Evolutionary conservation across 495 filamentous ascomycete species (phyloP), one percentile per base, ranked within the genome.

Genomic region (Cryomyces minteri): DNA sequence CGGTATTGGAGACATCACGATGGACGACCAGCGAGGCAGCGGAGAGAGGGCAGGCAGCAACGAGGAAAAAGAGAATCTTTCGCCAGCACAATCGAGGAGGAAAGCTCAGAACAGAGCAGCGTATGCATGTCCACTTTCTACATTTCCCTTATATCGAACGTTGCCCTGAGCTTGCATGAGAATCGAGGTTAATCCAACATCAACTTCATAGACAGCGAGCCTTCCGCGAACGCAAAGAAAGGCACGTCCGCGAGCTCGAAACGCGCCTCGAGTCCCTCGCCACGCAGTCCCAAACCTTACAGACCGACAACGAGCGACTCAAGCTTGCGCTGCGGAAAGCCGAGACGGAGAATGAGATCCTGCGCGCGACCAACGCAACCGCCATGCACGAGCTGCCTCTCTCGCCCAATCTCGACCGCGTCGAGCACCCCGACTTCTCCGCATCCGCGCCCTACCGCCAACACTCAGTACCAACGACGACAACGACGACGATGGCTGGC

Each of bases 61-160:
- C 47, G 76, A 80, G 42, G 76, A 80, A 66, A 70, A 84, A 64
- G 75, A 83, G 29, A 70, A 72, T 34, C 58, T 78, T 55, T 85
- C 77, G 32, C 84, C 85, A 0, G 82, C 83, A 28, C 85, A 93
- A 58, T 82, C 73, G 31, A 70, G 85, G 61, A 76, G 90, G 50
- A 98, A 98, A 64, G 88, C 84, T 41, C 88, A 98, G 65, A 98
- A 98, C 51, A 71, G 90, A 58, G 87, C 88, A 63, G 88, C 88
- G 88, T 96, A 80, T 77, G 51, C 53, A 18, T 51, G 37, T 49
- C 33, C 48, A 47, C 49, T 41, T 39, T 33, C 45, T 42, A 25
- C n/a, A 4, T 12, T 6, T 32, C 43, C 31, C 12, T 18, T 31
- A 5, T 11, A 30, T 9, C 31, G 6, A 6, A 30, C 41, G 18